A percentile compares a stretch with the other conserved stretches of the same genome.
Conservation (phyloP, 1,284 basidiomycete genomes). For the Apiotrichum gracile region DNA sequence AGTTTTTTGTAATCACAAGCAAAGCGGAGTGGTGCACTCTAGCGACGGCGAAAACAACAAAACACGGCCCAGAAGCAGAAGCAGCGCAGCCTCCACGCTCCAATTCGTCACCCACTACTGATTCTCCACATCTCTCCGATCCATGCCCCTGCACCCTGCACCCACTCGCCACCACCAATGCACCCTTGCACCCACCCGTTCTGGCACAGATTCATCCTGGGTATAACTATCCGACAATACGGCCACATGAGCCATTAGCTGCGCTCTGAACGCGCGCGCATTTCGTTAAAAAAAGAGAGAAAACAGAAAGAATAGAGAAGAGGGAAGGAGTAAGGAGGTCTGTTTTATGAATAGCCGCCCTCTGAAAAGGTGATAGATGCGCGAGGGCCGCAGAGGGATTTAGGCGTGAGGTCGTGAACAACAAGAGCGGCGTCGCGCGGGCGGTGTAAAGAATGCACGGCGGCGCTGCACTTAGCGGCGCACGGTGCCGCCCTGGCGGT, state of each 20-base stretch:
- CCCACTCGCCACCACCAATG: background rate
- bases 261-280: background rate
- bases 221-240: constrained; percentile 2
- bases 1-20: no score
- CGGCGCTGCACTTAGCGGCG: constrained; percentile 30
- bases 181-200: background rate
- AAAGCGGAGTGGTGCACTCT: no score
- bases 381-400: background rate
- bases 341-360: background rate
- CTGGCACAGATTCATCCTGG: constrained; percentile 1
- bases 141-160: no score
- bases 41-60: no score
- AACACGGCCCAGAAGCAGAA: no score
- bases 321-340: no score
- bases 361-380: background rate
- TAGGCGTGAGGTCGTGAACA: background rate
- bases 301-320: background rate
- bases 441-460: background rate
- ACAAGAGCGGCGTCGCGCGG: background rate
- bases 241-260: background rate
- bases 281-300: background rate
- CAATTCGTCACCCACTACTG: no score
- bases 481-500: constrained; percentile 49
- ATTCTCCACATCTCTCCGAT: no score
- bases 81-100: no score